phyloP scores from a whole-genome alignment of 2,329 filamentous ascomycete genomes.

The Akanthomyces muscarius region DNA sequence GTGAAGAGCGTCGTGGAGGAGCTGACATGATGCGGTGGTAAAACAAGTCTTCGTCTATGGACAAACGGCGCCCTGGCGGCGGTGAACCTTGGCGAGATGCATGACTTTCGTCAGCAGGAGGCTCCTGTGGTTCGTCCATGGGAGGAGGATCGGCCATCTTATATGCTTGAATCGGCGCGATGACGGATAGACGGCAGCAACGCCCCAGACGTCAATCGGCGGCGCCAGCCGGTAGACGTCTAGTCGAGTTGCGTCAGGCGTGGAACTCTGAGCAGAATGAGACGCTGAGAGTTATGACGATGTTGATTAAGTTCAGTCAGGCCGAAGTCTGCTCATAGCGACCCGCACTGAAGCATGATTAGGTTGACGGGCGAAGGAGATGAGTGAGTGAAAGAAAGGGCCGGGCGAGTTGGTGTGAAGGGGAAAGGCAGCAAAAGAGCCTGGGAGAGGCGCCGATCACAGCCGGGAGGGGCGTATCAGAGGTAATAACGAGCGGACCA shows the following conservation, averaged over 20 bases:
- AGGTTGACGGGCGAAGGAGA: slow-evolving; percentile 21
- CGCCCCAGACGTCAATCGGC: slow-evolving; percentile 7
- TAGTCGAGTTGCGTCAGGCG: background rate
- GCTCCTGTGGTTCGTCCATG: slow-evolving; percentile 33
- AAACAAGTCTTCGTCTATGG: slow-evolving; percentile 52
- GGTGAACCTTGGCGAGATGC: slow-evolving; percentile 25
- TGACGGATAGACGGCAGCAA: slow-evolving; percentile 7
- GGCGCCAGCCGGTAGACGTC: slow-evolving; percentile 5
- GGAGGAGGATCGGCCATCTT: slow-evolving; percentile 23
- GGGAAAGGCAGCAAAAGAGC: slow-evolving; percentile 16
- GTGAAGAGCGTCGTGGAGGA: slow-evolving; percentile 39
- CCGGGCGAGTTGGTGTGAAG: slow-evolving; percentile 5
- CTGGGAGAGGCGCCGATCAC: slow-evolving; percentile 16
- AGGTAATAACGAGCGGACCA: slow-evolving; percentile 12
- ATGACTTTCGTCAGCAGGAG: slow-evolving; percentile 33
- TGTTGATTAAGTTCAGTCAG: slow-evolving; percentile 32
- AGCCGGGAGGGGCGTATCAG: slow-evolving; percentile 13
- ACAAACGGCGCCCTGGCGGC: slow-evolving; percentile 44
- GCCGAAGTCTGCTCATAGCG: slow-evolving; percentile 34
- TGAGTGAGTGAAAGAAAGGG: slow-evolving; percentile 15
- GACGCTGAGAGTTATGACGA: slow-evolving; percentile 21
- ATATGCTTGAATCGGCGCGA: slow-evolving; percentile 21
- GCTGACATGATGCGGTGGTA: slow-evolving; percentile 50
- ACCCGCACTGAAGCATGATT: slow-evolving; percentile 32
- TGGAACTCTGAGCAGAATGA: background rate